These are phyloP conservation scores for Mortierella sp. DNA, from an alignment of 371 early-diverging fungal genomes.

Conservation along the genomic window DNA sequence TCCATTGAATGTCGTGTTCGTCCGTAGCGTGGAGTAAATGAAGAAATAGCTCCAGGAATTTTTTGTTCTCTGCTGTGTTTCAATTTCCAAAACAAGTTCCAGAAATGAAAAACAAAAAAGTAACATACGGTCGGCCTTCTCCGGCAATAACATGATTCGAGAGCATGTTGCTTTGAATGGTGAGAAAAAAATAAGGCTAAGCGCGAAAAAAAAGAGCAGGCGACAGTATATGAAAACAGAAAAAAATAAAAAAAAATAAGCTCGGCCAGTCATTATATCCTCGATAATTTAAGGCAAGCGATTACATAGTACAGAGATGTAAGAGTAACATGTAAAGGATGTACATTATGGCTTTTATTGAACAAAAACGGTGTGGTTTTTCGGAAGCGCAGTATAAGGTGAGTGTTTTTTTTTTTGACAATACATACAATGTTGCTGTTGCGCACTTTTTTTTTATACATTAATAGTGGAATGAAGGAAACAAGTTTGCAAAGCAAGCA, in stretches of 20 bases:
- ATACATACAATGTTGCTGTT: constrained; percentile 11
- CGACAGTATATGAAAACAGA: too few relatives aligned
- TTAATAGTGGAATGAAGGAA: constrained; percentile 10
- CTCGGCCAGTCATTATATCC: constrained; percentile 5
- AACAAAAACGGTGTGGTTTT: constrained; percentile 15
- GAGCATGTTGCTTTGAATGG: constrained; percentile 14
- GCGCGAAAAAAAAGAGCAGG: background rate
- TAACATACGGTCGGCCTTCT: constrained; percentile 53
- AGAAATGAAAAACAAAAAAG: background rate
- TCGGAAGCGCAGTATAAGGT: background rate
- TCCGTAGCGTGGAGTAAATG: too few relatives aligned
- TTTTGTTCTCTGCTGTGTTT: background rate
- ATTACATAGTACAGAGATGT: constrained; percentile 1
- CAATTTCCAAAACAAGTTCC: background rate
- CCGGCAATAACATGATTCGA: constrained; percentile 45
- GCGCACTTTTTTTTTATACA: constrained; percentile 32
- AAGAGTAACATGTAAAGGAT: background rate
- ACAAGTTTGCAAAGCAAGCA: background rate
- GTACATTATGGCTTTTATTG: background rate
- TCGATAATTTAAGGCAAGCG: background rate
- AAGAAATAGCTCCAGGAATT: background rate
- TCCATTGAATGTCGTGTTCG: too few relatives aligned
- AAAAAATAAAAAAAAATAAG: background rate
- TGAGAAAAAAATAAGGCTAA: constrained; percentile 5
- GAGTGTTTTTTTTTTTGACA: constrained; percentile 1